phyloP scores from a whole-genome alignment of 371 early-diverging fungal genomes.

The Choanephora cucurbitarum region DNA sequence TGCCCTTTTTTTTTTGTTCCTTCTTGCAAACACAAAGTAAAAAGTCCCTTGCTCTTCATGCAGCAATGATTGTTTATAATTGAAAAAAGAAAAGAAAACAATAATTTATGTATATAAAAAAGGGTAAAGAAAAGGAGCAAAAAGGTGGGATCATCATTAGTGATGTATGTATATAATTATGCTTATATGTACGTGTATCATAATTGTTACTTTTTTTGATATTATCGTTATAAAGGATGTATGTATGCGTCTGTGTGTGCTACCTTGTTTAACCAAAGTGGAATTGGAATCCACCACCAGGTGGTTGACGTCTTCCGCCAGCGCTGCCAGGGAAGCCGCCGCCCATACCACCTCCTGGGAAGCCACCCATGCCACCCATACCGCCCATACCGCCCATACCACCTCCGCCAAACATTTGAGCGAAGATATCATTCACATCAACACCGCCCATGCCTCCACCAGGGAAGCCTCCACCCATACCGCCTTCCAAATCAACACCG shows the following conservation, averaged over 20 bases:
- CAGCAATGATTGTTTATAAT: too few species aligned
- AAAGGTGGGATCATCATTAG: not conserved
- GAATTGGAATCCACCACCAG: slow-evolving; percentile 49
- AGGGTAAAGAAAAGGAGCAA: not conserved
- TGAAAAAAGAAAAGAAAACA: too few species aligned
- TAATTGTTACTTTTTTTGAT: not conserved
- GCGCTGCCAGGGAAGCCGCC: slow-evolving; percentile 20
- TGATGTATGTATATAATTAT: not conserved
- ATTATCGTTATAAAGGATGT: not conserved
- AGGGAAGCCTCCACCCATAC: slow-evolving; percentile 51
- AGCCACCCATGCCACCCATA: slow-evolving; percentile 25
- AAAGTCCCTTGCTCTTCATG: too few species aligned
- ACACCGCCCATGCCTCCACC: slow-evolving; percentile 42
- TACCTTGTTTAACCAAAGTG: slow-evolving; percentile 47
- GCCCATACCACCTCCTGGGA: slow-evolving; percentile 23
- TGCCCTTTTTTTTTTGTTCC: too few species aligned
- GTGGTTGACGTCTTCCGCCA: slow-evolving; percentile 33
- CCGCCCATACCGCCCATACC: slow-evolving; percentile 49
- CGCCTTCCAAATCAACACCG: slow-evolving; percentile 79
- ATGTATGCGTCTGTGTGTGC: not conserved
- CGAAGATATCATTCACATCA: slow-evolving; percentile 67
- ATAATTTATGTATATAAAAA: not conserved
- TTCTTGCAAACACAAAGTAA: too few species aligned
- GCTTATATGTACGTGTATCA: not conserved
- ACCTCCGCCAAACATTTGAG: slow-evolving; percentile 61